phyloP scores from a whole-genome alignment of 768 basidiomycete genomes.

The Amanita exitialis region DNA sequence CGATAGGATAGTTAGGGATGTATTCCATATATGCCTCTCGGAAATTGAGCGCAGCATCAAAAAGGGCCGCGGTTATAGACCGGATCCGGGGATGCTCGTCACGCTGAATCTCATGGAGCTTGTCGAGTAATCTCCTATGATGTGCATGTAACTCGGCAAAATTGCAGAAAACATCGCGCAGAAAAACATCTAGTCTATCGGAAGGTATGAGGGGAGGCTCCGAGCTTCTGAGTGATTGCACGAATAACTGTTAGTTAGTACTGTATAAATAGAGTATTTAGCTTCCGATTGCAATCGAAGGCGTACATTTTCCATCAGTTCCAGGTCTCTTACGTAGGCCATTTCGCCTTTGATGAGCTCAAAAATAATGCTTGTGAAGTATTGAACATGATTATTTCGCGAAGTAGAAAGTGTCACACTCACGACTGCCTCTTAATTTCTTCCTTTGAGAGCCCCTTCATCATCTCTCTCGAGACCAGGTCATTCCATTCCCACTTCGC shows the following conservation, averaged over 20 bases:
- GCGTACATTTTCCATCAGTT: slow-evolving; percentile 69
- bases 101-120: slow-evolving; percentile 78
- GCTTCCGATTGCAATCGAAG: slow-evolving; percentile 4
- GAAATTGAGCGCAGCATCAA: slow-evolving; percentile 89
- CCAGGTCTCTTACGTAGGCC: slow-evolving; percentile 88
- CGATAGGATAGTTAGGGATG: slow-evolving; percentile 87
- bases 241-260: slow-evolving; percentile 53
- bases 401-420: slow-evolving; percentile 18
- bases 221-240: slow-evolving; percentile 59
- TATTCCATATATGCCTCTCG: slow-evolving; percentile 90
- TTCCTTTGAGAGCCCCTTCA: slow-evolving; percentile 52
- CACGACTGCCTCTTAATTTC: slow-evolving; percentile 82
- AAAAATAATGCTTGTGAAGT: slow-evolving; percentile 69
- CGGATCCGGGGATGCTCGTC: slow-evolving; percentile 78
- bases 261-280: slow-evolving; percentile 1
- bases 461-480: slow-evolving; percentile 60
- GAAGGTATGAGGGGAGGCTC: slow-evolving; percentile 73
- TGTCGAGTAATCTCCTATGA: slow-evolving; percentile 67
- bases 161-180: slow-evolving; percentile 87
- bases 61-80: slow-evolving; percentile 74
- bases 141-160: slow-evolving; percentile 65
- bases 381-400: neutral
- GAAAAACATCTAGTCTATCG: slow-evolving; percentile 65
- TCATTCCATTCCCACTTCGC: slow-evolving; percentile 90
- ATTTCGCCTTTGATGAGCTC: slow-evolving; percentile 95